Percentiles rank a stretch among this genome's conserved stretches.
Evolutionary conservation across 805 yeast species (phyloP).

Genomic region (Candida ficus): DNA sequence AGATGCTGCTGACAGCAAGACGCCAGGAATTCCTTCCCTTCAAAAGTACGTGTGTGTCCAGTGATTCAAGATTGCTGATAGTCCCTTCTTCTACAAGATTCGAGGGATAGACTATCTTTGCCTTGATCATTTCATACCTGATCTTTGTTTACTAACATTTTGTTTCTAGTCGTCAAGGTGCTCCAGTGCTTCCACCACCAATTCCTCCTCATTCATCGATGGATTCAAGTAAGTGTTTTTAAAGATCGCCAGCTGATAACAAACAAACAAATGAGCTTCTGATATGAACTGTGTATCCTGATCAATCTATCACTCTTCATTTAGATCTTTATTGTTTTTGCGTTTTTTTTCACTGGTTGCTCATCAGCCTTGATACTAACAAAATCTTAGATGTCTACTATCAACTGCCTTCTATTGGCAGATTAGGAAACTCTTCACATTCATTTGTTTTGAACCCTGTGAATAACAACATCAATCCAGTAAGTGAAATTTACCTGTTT

Average conservation of each 20-base stretch:
- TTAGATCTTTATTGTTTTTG: background rate
- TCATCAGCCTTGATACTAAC: slow-evolving; percentile 12
- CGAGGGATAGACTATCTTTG: no score
- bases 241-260: background rate
- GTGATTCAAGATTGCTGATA: background rate
- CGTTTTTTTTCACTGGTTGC: background rate
- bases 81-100: background rate
- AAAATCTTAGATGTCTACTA: slow-evolving; percentile 15
- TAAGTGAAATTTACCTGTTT: slow-evolving; percentile 3
- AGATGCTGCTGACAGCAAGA: slow-evolving; percentile 20
- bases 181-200: slow-evolving; percentile 60
- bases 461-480: slow-evolving; percentile 11
- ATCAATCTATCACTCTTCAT: background rate
- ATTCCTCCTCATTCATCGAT: slow-evolving; percentile 20
- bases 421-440: slow-evolving; percentile 12
- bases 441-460: slow-evolving; percentile 19
- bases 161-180: slow-evolving; percentile 43
- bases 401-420: slow-evolving; percentile 21
- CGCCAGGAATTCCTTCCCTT: slow-evolving; percentile 25
- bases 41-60: slow-evolving; percentile 22
- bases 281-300: no score
- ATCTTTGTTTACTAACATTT: slow-evolving; percentile 11
- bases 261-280: background rate
- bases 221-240: slow-evolving; percentile 21
- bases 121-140: background rate